Percentiles rank a stretch among this genome's conserved stretches.
Conservation (phyloP, 495 filamentous ascomycete genomes). For the Tuber aestivum region DNA sequence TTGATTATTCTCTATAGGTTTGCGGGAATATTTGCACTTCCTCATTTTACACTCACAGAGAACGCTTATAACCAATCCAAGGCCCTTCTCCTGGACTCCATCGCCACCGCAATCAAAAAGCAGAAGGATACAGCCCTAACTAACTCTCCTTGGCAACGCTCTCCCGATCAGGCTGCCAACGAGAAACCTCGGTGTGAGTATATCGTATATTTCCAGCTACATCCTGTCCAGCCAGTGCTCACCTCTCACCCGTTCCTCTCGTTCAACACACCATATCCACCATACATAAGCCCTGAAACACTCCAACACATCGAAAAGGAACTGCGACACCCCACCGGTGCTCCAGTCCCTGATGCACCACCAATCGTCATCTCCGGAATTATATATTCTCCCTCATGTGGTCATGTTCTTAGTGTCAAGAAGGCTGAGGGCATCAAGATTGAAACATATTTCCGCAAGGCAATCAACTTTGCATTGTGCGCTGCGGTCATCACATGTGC, state of each 20-base stretch:
- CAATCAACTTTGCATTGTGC: constrained; percentile 61
- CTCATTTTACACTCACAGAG: constrained; percentile 66
- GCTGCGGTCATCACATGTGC: constrained; percentile 59
- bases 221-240: constrained; percentile 51
- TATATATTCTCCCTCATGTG: constrained; percentile 90
- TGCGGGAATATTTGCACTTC: constrained; percentile 76
- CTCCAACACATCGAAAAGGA: constrained; percentile 74
- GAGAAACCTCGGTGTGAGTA: constrained; percentile 77
- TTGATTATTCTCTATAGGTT: constrained; percentile 48
- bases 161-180: constrained; percentile 53
- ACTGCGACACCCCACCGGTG: constrained; percentile 75
- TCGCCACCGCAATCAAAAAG: constrained; percentile 59
- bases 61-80: constrained; percentile 63
- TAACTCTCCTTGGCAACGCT: constrained; percentile 51
- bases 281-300: constrained; percentile 44
- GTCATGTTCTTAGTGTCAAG: constrained; percentile 82
- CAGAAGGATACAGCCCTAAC: constrained; percentile 51
- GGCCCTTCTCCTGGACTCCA: constrained; percentile 61
- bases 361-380: constrained; percentile 73
- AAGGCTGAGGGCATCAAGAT: constrained; percentile 74
- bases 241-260: constrained; percentile 39
- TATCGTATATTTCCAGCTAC: constrained; percentile 78
- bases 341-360: constrained; percentile 61
- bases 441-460: constrained; percentile 63
- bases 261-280: constrained; percentile 38